Conservation (phyloP, 345 rosid species). For the Carallia brachiata region DNA sequence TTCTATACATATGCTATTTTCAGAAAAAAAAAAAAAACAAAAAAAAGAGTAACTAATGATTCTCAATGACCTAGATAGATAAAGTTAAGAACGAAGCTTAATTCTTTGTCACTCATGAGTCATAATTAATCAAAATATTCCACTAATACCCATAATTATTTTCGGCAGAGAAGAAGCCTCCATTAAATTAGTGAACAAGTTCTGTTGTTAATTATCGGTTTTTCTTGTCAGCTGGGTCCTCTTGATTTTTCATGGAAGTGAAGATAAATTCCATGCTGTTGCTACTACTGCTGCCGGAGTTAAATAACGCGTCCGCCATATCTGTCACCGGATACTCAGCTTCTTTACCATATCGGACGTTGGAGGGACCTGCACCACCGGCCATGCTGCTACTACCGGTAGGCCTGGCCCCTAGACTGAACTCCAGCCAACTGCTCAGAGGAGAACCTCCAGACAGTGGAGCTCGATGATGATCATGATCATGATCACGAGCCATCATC, state of each 20-base stretch:
- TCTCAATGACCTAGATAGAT: too few relatives aligned
- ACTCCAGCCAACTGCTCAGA: conserved; percentile 33
- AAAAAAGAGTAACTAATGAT: too few relatives aligned
- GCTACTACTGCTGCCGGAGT: conserved; percentile 55
- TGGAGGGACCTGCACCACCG: conserved; percentile 33
- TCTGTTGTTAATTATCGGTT: background rate
- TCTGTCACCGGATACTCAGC: conserved; percentile 39
- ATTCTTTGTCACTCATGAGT: too few relatives aligned
- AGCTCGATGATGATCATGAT: conserved; percentile 9
- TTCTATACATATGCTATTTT: too few relatives aligned
- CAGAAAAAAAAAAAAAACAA: too few relatives aligned
- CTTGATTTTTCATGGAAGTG: conserved; percentile 29
- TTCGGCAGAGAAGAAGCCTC: too few relatives aligned
- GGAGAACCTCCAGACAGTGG: background rate
- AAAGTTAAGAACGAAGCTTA: too few relatives aligned
- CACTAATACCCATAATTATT: too few relatives aligned
- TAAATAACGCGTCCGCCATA: conserved; percentile 62
- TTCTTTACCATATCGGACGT: conserved; percentile 24
- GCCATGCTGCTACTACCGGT: conserved; percentile 1
- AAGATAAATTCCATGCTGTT: conserved; percentile 58
- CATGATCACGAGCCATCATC: conserved; percentile 7
- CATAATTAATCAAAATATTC: too few relatives aligned
- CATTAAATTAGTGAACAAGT: too few relatives aligned
- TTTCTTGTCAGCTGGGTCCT: conserved; percentile 35
- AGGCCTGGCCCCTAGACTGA: conserved; percentile 20